Conservation (phyloP, 495 filamentous ascomycete genomes). For the Aspergillus baeticus region DNA sequence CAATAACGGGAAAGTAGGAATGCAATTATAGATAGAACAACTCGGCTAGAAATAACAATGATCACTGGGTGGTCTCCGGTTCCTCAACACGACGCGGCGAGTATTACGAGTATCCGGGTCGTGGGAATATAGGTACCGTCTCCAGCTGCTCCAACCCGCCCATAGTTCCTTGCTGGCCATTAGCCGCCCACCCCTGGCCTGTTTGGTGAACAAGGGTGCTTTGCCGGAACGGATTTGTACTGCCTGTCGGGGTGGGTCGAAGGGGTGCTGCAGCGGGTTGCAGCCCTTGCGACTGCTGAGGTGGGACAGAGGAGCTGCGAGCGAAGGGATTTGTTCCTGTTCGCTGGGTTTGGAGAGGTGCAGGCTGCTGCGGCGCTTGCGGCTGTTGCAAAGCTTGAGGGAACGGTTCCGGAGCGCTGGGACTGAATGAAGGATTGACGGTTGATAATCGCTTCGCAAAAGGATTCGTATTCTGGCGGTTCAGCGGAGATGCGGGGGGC, state of each 20-base stretch:
- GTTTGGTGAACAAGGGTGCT: conserved; percentile 82
- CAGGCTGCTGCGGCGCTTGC: conserved; percentile 35
- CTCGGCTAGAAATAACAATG: not conserved
- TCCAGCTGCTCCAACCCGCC: conserved; percentile 78
- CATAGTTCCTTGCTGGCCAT: conserved; percentile 68
- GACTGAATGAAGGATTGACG: conserved; percentile 35
- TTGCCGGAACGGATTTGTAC: conserved; percentile 93
- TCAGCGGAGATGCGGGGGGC: conserved; percentile 42
- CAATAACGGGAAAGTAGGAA: not conserved
- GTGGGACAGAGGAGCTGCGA: conserved; percentile 39
- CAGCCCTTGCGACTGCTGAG: conserved; percentile 31
- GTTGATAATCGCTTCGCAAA: conserved; percentile 64
- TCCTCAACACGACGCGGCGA: conserved; percentile 16
- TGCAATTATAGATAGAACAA: not conserved
- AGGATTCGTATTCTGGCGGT: conserved; percentile 77
- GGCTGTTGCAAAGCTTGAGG: conserved; percentile 36
- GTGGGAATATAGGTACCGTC: conserved; percentile 82
- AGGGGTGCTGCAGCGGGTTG: conserved; percentile 48
- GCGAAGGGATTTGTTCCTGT: conserved; percentile 56
- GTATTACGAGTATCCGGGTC: conserved; percentile 50
- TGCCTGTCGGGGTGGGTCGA: conserved; percentile 74
- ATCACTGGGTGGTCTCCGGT: not conserved
- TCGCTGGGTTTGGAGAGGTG: conserved; percentile 38
- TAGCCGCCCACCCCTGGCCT: conserved; percentile 81
- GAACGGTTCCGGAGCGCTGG: conserved; percentile 31